Base-by-base conservation (phyloP, 495 filamentous ascomycete species). In the Penicillium parvum region DNA sequence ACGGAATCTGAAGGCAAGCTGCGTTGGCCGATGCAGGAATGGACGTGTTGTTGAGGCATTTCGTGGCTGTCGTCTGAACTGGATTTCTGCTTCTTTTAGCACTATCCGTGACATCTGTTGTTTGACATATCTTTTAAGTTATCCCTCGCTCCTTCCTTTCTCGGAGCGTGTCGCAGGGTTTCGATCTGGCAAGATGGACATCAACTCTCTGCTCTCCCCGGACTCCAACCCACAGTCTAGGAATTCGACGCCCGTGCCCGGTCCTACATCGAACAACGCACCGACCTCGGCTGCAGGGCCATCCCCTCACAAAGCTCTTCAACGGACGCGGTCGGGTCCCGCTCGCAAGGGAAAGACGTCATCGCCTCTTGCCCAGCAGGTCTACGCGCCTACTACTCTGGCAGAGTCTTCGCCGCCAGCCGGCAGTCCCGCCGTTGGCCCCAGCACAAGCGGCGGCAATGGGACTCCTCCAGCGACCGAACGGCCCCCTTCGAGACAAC, bases 151-250 rank as follows among this genome's bases (percentile, higher is more conserved):
- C 37, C 29, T 52, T 46, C 34, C 17, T 35, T 38, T 32, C 49
- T 21, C 33, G 38, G 16, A 36, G 32, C 22, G 35, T 49, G 44
- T 49, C 14, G 44, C 34, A 23, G 34, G 16, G 23, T 34, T 33
- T 29, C 26, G 37, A 22, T 29, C 23, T n/a, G 33, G 21, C 42
- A 68, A 56, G 36, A 86, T 87, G 83, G 81, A 87, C 54, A 87
- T 87, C 71, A 82, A 73, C 65, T 82, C 78, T 20, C 74, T 87
- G 32, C 75, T 87, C 47, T 85, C 83, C 45, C 80, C 83, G 61
- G 79, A 85, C 40, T 74, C 79, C 40, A 73, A 82, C 53, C 65
- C 68, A 16, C 60, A 71, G 52, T 58, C 56, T 53, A 69, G 69
- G 47, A 64, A 51, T 48, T 68, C 61, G 29, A 62, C 73, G 43